These are phyloP conservation scores for Ogataea haglerorum DNA, from an alignment of 805 yeast species.

Conservation along the genomic window DNA sequence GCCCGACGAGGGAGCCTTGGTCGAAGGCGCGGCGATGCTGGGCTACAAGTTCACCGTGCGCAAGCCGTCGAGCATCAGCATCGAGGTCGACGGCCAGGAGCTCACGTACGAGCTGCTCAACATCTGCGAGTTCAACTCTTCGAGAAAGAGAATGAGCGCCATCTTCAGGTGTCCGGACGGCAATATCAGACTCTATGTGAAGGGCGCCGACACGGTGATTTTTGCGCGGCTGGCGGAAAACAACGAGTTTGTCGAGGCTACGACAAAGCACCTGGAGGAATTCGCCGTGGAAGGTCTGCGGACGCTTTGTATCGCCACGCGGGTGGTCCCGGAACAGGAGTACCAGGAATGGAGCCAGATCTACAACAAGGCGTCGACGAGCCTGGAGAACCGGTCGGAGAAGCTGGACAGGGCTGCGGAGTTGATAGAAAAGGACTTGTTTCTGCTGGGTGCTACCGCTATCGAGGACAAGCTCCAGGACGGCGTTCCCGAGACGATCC, in stretches of 20 bases:
- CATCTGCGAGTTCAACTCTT: conserved; percentile 94
- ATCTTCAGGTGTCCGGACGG: conserved; percentile 95
- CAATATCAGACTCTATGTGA: conserved; percentile 78
- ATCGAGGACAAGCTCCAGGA: conserved; percentile 97
- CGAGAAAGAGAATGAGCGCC: conserved; percentile 97
- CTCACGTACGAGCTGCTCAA: conserved; percentile 74
- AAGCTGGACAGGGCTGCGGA: conserved; percentile 88
- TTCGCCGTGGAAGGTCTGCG: conserved; percentile 96
- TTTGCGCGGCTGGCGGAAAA: conserved; percentile 71
- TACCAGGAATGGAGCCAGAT: conserved; percentile 63
- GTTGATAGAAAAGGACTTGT: conserved; percentile 73
- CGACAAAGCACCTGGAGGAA: conserved; percentile 85
- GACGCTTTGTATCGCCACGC: conserved; percentile 87
- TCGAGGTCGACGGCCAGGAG: conserved; percentile 52
- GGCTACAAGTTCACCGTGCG: conserved; percentile 85
- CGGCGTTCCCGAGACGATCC: conserved; percentile 97
- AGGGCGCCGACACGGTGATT: conserved; percentile 97
- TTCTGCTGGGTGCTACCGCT: conserved; percentile 93
- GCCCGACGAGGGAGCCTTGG: conserved; percentile 98
- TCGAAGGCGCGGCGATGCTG: conserved; percentile 88
- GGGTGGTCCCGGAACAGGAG: conserved; percentile 76
- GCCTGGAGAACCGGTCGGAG: conserved; percentile 69
- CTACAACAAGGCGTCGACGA: conserved; percentile 78
- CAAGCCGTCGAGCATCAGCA: conserved; percentile 75
- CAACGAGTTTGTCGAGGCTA: conserved; percentile 79